Evolutionary conservation across 768 basidiomycete genomes (phyloP), one percentile per base, ranked within the genome.

Genomic region (Macrolepiota fuliginosa): DNA sequence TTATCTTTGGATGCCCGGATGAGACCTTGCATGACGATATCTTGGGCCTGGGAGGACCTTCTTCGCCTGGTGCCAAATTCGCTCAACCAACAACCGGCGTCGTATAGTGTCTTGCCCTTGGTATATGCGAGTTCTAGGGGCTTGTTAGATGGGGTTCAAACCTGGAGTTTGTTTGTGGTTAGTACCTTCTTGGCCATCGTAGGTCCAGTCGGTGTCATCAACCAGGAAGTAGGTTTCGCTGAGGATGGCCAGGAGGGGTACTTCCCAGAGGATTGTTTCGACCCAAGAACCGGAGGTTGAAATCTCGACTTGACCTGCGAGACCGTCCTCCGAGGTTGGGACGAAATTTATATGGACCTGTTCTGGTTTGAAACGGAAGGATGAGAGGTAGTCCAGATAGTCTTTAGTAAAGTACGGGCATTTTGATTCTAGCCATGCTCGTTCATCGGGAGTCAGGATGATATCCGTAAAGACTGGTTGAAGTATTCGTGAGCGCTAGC

Each of bases 251-350:
- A 98, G 95, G 54, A 98, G 77, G 1, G 94, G 96, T 1, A 98
- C 94, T 76, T 98, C 97, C 88, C 96, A 99, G 27, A 97, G 77
- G 61, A 98, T 96, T 6, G 91, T 83, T 65, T 95, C 92, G 0
- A 75, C 74, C 94, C 94, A 96, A 4, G 80, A 81, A 6, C 93
- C 95, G 29, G 68, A 68, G 4, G 85, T 83, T 63, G 87, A 85
- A 56, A 99, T 90, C 66, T 92, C 85, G 37, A 96, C 74, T 37
- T 75, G 72, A 3, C 94, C 96, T 60, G 72, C 69, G 56, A 77
- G 71, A 52, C 74, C 76, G 40, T 86, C 81, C 4, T 77, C 71
- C 3, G 81, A 79, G 24, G 78, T 63, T 0, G 92, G 91, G 6
- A 82, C 70, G 73, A 94, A 95, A 7, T 72, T 76, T 64, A 90